Percentiles rank a stretch among this genome's conserved stretches.
Conservation (phyloP, 1,139 yeast species). For the Geotrichum histeridarum region DNA sequence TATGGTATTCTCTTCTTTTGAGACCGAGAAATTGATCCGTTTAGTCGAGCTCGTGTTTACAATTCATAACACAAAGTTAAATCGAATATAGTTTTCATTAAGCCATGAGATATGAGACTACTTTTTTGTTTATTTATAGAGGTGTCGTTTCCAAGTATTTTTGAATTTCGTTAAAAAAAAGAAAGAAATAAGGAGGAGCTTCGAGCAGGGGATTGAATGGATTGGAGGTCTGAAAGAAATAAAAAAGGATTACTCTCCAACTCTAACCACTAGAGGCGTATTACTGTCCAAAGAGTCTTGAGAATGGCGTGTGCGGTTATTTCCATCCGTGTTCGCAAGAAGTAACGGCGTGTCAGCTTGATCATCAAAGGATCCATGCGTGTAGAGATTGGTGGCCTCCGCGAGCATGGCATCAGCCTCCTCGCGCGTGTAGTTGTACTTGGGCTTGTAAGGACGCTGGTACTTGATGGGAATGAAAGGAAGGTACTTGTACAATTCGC, state of each 20-base stretch:
- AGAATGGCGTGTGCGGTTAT: neutral
- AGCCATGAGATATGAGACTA: too few relatives aligned
- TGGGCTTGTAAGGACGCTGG: slow-evolving; percentile 8
- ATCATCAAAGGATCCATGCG: neutral
- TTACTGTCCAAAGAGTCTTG: slow-evolving; percentile 24
- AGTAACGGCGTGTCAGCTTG: neutral
- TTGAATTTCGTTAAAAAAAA: too few relatives aligned
- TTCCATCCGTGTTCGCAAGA: neutral
- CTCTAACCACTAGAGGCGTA: slow-evolving; percentile 24
- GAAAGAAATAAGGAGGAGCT: too few relatives aligned
- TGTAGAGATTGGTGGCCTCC: slow-evolving; percentile 14
- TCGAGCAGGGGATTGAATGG: too few relatives aligned
- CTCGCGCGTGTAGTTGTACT: slow-evolving; percentile 10
- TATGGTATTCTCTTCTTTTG: too few relatives aligned
- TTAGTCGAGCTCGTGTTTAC: too few relatives aligned
- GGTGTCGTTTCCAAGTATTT: too few relatives aligned
- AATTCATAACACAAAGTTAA: too few relatives aligned
- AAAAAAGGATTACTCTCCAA: neutral
- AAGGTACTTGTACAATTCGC: slow-evolving; percentile 9
- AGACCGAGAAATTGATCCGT: too few relatives aligned
- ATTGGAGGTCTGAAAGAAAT: too few relatives aligned
- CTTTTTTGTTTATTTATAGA: too few relatives aligned
- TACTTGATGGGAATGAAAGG: slow-evolving; percentile 11
- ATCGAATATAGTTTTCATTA: too few relatives aligned
- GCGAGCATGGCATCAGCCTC: slow-evolving; percentile 12